Evolutionary conservation across 2,329 filamentous ascomycete genomes (phyloP).

Genomic region (Neospermospora avenae): DNA sequence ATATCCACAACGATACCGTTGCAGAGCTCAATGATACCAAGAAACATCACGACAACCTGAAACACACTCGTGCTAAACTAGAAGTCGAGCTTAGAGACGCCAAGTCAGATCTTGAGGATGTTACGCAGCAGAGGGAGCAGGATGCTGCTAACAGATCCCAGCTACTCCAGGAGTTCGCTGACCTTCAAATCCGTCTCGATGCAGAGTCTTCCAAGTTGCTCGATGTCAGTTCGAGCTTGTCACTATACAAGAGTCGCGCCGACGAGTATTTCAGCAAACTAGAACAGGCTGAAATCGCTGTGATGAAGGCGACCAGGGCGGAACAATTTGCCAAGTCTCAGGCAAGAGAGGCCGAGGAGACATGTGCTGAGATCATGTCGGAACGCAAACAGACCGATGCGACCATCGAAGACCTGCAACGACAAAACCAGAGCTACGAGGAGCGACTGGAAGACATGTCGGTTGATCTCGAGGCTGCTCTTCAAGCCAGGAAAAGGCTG

Average conservation of each 20-base stretch:
- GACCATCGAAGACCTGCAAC: conserved; percentile 83
- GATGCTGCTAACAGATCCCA: conserved; percentile 85
- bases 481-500: conserved; percentile 88
- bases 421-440: conserved; percentile 84
- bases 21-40: conserved; percentile 85
- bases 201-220: conserved; percentile 80
- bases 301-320: conserved; percentile 85
- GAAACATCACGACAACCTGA: conserved; percentile 79
- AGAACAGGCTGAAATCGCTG: conserved; percentile 93
- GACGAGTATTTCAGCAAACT: conserved; percentile 98
- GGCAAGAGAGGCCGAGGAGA: conserved; percentile 86
- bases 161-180: conserved; percentile 86
- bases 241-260: conserved; percentile 84
- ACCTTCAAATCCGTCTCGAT: conserved; percentile 89
- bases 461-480: conserved; percentile 79
- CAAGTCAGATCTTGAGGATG: conserved; percentile 78
- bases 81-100: conserved; percentile 87
- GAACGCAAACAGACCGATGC: conserved; percentile 89
- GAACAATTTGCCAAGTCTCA: conserved; percentile 93
- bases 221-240: conserved; percentile 80
- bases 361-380: conserved; percentile 83
- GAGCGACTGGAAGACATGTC: conserved; percentile 89
- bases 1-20: conserved; percentile 81
- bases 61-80: conserved; percentile 71
- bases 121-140: conserved; percentile 75